phyloP scores from a whole-genome alignment of 2,329 filamentous ascomycete genomes.

The Allantophomopsis lycopodina region DNA sequence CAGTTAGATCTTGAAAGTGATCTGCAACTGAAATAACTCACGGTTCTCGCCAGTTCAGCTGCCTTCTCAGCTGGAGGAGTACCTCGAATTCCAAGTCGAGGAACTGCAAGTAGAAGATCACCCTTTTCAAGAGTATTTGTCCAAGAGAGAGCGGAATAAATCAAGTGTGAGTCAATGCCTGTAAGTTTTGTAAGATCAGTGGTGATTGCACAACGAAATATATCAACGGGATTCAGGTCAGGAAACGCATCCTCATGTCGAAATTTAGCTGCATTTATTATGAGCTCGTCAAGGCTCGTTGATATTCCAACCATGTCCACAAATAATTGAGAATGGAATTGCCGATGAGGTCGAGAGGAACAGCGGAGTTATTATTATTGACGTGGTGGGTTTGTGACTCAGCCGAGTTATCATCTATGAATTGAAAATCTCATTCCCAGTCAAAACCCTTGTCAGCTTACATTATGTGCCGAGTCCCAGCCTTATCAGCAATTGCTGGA shows the following conservation, averaged over 20 bases:
- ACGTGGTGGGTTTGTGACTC: too few species aligned
- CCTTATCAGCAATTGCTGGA: too few species aligned
- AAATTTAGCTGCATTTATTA: conserved; percentile 7
- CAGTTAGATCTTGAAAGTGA: neutral
- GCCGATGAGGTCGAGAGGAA: too few species aligned
- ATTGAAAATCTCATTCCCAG: too few species aligned
- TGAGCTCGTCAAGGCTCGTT: too few species aligned
- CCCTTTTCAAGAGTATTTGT: conserved; percentile 70
- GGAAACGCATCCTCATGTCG: conserved; percentile 46
- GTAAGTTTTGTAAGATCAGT: conserved; percentile 53
- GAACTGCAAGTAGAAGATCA: conserved; percentile 65
- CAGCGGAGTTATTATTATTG: too few species aligned
- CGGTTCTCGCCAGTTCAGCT: conserved; percentile 46
- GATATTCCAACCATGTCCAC: too few species aligned
- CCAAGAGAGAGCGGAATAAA: conserved; percentile 68
- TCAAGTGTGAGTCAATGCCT: conserved; percentile 54
- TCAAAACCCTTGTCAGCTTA: too few species aligned
- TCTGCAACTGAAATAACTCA: conserved; percentile 14
- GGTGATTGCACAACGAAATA: conserved; percentile 68
- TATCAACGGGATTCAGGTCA: conserved; percentile 60
- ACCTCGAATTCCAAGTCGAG: conserved; percentile 64
- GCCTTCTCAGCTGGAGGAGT: conserved; percentile 50
- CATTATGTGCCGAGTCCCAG: too few species aligned
- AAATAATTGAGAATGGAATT: too few species aligned
- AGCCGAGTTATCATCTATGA: too few species aligned